phyloP scores from a whole-genome alignment of 2,329 filamentous ascomycete genomes.

The Alternaria rosae region DNA sequence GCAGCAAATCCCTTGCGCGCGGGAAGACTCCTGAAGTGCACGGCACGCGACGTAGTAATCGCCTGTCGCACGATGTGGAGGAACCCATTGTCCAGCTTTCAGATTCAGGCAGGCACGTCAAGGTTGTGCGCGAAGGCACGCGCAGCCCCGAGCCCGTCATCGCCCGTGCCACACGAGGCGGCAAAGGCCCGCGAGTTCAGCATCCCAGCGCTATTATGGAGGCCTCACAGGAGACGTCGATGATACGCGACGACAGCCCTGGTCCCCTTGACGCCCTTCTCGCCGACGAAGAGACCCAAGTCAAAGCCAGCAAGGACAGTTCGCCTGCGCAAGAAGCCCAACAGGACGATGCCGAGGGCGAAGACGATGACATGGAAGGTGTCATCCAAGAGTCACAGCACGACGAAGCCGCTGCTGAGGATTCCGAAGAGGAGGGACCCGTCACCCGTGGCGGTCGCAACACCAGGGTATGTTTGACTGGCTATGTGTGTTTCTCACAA shows the following conservation, averaged over 20 bases:
- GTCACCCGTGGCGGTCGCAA: conserved; percentile 57
- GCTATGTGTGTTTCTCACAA: conserved; percentile 9
- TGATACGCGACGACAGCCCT: conserved; percentile 41
- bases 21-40: conserved; percentile 49
- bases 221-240: conserved; percentile 60
- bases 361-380: conserved; percentile 41
- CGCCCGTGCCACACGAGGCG: conserved; percentile 51
- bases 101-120: conserved; percentile 65
- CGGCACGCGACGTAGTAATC: conserved; percentile 62
- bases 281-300: conserved; percentile 46
- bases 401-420: conserved; percentile 46
- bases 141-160: conserved; percentile 58
- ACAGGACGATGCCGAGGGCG: conserved; percentile 37
- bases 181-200: conserved; percentile 57
- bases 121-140: conserved; percentile 62
- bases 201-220: conserved; percentile 60
- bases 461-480: conserved; percentile 27
- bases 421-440: conserved; percentile 63
- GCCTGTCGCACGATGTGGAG: conserved; percentile 64
- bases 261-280: conserved; percentile 45
- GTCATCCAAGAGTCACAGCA: conserved; percentile 55
- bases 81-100: conserved; percentile 65
- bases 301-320: conserved; percentile 42
- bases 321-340: conserved; percentile 45
- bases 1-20: conserved; percentile 47